Evolutionary conservation across 2,329 filamentous ascomycete genomes (phyloP), one percentile per base, ranked within the genome.

Genomic region (Trichoderma atroviride): DNA sequence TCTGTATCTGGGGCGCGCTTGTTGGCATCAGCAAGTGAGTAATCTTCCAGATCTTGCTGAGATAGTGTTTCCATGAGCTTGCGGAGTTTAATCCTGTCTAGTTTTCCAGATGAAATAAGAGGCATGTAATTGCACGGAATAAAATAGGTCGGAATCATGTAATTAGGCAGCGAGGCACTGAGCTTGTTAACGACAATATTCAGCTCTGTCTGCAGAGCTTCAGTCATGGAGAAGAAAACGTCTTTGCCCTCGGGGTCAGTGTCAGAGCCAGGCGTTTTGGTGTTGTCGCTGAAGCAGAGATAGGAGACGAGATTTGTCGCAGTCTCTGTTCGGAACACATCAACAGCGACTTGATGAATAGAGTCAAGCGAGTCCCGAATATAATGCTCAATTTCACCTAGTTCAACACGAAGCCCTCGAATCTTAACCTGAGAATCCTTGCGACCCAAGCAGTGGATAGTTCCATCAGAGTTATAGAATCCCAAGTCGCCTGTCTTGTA

Each of bases 361-460:
- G n/a, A n/a, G 0, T 57, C 29, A 22, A 70, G 22, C 6, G 56
- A 33, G 9, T 37, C 37, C 2, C 50, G 43, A 50, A 70, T 62
- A 1, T 43, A 37, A 33, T 68, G 69, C 31, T 70, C 69, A 59
- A 70, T 13, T 43, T 70, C 69, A 1, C 69, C 59, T 24, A 70
- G 35, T 33, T 70, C 69, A 52, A 70, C 66, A 37, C 69, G 69
- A 29, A 69, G 58, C 40, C 69, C 69, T 7, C 69, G 65, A n/a
- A 70, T 69, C 27, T 70, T 70, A 4, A 70, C 59, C n/a, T 70
- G 69, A 1, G 64, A 69, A 31, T 69, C 69, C 35, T 70, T 70
- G n/a, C 69, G 64, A 10, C 65, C 53, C 35, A 27, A 50, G 11
- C 33, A 69, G 7, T 55, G 29, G 27, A 70, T 64, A 4, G 65